phyloP scores from a whole-genome alignment of 768 basidiomycete species.

The Lyophyllum semitale region DNA sequence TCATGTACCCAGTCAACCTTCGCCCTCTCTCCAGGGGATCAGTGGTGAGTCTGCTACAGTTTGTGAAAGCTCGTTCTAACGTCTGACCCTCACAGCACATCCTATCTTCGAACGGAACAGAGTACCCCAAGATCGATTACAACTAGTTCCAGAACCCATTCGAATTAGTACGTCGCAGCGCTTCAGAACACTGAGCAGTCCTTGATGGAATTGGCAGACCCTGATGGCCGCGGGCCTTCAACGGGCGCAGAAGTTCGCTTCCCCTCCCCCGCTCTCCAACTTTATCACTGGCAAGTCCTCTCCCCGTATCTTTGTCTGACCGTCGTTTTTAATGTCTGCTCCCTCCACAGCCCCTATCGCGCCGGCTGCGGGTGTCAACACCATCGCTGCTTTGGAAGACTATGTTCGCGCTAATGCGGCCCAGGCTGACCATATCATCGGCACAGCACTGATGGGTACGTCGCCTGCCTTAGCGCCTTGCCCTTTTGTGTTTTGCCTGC shows the following conservation, averaged over 20 bases:
- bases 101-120: not conserved
- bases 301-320: not conserved
- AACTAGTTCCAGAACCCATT: not conserved
- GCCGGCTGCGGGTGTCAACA: not conserved
- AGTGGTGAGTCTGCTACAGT: not conserved
- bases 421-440: not conserved
- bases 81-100: not conserved
- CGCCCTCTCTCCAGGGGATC: not conserved
- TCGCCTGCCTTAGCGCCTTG: too few species aligned
- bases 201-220: not conserved
- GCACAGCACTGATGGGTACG: not conserved
- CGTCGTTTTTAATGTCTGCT: not conserved
- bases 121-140: not conserved
- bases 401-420: not conserved
- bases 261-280: not conserved
- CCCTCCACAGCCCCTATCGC: not conserved
- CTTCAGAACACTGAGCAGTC: too few species aligned
- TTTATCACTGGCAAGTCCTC: not conserved
- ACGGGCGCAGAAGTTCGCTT: not conserved
- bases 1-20: not conserved
- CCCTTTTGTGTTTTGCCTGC: not conserved
- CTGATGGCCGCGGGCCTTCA: not conserved
- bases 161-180: not conserved
- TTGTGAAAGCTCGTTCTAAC: not conserved
- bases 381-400: not conserved